Evolutionary conservation across 2,329 filamentous ascomycete species (phyloP).

Genomic region (Paraphoma chrysanthemicola): DNA sequence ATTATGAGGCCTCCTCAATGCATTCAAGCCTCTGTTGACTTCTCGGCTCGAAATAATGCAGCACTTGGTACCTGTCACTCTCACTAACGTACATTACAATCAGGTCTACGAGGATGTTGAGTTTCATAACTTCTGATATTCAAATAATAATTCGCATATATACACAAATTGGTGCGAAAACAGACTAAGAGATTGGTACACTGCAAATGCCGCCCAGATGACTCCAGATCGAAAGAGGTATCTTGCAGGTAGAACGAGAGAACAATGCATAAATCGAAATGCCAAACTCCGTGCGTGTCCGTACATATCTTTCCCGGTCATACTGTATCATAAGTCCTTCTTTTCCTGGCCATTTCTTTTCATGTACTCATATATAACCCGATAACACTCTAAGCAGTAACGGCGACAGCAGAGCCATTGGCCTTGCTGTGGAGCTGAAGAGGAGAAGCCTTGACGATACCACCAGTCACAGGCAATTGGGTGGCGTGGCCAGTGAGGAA

Average conservation of each 20-base stretch:
- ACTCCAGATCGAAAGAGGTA: conserved; percentile 44
- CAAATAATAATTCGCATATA: conserved; percentile 17
- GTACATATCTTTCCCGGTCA: too few relatives aligned
- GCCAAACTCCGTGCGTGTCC: conserved; percentile 9
- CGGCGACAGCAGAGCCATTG: conserved; percentile 45
- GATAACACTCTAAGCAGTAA: conserved; percentile 35
- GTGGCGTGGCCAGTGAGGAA: conserved; percentile 80
- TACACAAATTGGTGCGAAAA: conserved; percentile 28
- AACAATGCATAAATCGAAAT: conserved; percentile 21
- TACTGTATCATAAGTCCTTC: not conserved
- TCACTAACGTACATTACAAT: not conserved
- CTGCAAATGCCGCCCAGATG: conserved; percentile 40
- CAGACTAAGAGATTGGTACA: conserved; percentile 28
- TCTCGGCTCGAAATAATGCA: too few relatives aligned
- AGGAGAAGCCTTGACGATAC: conserved; percentile 73
- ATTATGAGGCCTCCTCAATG: too few relatives aligned
- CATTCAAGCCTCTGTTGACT: too few relatives aligned
- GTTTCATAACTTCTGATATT: not conserved
- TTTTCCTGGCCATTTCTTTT: conserved; percentile 3
- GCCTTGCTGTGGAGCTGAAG: conserved; percentile 38
- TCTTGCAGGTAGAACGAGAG: conserved; percentile 42
- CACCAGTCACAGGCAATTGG: conserved; percentile 85
- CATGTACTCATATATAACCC: conserved; percentile 6
- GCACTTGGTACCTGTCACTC: too few relatives aligned
- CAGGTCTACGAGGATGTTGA: not conserved